Conservation (phyloP, 371 early-diverging fungal genomes). For the Mucor irregularis region DNA sequence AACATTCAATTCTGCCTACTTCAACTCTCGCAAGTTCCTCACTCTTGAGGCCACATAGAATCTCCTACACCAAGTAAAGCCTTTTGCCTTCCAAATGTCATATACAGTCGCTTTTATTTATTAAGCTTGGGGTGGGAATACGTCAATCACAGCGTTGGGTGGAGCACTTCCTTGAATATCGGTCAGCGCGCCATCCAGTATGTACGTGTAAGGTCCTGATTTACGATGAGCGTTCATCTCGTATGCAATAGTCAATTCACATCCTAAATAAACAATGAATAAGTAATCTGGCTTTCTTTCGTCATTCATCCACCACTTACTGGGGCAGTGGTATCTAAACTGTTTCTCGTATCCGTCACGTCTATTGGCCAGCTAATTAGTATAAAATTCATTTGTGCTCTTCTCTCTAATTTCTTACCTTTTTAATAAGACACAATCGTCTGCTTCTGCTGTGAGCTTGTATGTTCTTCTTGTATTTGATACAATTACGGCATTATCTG, state of each 20-base stretch:
- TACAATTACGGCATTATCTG: conserved; percentile 67
- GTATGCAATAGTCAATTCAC: conserved; percentile 59
- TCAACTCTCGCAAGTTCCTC: too few relatives aligned
- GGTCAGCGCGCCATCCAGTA: conserved; percentile 61
- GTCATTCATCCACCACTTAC: conserved; percentile 34
- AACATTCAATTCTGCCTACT: too few relatives aligned
- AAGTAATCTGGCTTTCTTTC: neutral
- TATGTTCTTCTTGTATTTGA: conserved; percentile 63
- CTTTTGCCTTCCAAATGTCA: too few relatives aligned
- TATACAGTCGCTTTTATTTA: too few relatives aligned
- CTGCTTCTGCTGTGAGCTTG: conserved; percentile 57
- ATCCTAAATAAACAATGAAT: conserved; percentile 47
- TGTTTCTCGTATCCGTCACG: conserved; percentile 63
- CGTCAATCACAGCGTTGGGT: conserved; percentile 38
- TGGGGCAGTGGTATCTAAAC: conserved; percentile 60
- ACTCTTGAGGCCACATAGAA: too few relatives aligned
- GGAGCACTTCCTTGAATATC: conserved; percentile 61
- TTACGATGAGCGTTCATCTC: conserved; percentile 60
- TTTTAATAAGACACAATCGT: conserved; percentile 46
- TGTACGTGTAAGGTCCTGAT: conserved; percentile 59
- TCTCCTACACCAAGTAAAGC: too few relatives aligned
- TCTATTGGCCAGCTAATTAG: conserved; percentile 28
- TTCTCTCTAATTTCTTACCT: conserved; percentile 35
- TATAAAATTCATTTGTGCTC: neutral
- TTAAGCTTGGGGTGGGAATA: too few relatives aligned